Percentiles rank a stretch among this genome's conserved stretches.
Conservation (phyloP, 1,284 basidiomycete species). For the Leucoagaricus sp. region DNA sequence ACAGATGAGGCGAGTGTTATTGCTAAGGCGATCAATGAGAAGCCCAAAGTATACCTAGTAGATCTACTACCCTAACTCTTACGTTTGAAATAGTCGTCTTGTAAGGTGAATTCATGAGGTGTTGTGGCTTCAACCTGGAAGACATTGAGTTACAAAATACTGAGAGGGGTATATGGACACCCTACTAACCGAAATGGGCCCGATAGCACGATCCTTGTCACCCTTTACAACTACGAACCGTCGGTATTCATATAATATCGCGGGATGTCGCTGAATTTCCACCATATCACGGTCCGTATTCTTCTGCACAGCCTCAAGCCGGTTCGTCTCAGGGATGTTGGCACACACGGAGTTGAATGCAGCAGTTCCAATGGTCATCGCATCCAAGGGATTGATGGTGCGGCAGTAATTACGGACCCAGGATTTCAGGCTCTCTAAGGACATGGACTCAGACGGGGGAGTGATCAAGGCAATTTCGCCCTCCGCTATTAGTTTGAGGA, state of each 20-base stretch:
- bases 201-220: constrained; percentile 22
- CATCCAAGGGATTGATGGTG: constrained; percentile 30
- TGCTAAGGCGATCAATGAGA: neutral
- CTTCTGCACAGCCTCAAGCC: constrained; percentile 37
- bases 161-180: neutral
- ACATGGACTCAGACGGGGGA: constrained; percentile 38
- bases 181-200: constrained; percentile 17
- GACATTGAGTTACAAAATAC: neutral
- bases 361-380: constrained; percentile 43
- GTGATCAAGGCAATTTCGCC: constrained; percentile 52
- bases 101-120: constrained; percentile 37
- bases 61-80: neutral
- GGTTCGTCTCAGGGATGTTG: constrained; percentile 28
- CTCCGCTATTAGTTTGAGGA: constrained; percentile 52
- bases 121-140: constrained; percentile 40
- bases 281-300: constrained; percentile 45
- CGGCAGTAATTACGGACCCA: constrained; percentile 32
- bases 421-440: constrained; percentile 17
- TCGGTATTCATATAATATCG: constrained; percentile 56
- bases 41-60: neutral
- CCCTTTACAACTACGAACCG: constrained; percentile 60
- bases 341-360: constrained; percentile 41
- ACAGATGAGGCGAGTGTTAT: neutral
- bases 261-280: constrained; percentile 55
- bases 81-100: constrained; percentile 30